Evolutionary conservation across 306 rosid genomes (phyloP).

Genomic region (Fagus sylvatica): DNA sequence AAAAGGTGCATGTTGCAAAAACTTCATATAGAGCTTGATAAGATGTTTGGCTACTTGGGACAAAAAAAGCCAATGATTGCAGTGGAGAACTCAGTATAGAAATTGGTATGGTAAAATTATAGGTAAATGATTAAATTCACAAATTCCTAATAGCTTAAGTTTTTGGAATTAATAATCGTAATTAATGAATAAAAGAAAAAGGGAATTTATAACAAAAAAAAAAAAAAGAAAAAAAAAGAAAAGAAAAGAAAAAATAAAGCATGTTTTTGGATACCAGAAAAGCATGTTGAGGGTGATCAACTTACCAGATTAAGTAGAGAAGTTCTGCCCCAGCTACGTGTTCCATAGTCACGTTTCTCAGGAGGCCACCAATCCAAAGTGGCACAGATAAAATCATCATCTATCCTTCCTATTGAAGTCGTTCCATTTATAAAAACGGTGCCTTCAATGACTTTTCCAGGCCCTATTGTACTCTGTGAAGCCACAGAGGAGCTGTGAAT

Average conservation of each 20-base stretch:
- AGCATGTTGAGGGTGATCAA: background rate
- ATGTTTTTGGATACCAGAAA: background rate
- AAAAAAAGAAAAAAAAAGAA: background rate
- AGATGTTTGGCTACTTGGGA: too few relatives aligned
- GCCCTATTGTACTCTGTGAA: background rate
- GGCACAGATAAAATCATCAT: conserved; percentile 85
- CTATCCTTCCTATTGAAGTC: conserved; percentile 56
- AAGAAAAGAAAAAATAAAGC: too few relatives aligned
- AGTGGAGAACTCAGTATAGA: background rate
- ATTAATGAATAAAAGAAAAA: background rate
- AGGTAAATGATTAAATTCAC: too few relatives aligned
- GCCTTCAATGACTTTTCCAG: conserved; percentile 36
- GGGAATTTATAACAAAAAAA: background rate
- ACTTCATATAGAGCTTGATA: background rate
- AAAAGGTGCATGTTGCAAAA: too few relatives aligned
- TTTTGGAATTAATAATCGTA: background rate
- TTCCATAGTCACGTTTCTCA: conserved; percentile 89
- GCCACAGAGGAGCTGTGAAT: background rate
- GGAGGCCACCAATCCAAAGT: conserved; percentile 99
- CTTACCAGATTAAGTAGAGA: conserved; percentile 87
- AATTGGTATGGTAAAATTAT: background rate
- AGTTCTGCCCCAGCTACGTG: conserved; percentile 87
- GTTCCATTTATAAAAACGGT: conserved; percentile 55
- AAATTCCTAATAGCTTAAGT: too few relatives aligned
- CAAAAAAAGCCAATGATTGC: background rate